Evolutionary conservation across 2,329 filamentous ascomycete species (phyloP), one percentile per base, ranked within the genome.

Genomic region (Neoarthrinium moseri): DNA sequence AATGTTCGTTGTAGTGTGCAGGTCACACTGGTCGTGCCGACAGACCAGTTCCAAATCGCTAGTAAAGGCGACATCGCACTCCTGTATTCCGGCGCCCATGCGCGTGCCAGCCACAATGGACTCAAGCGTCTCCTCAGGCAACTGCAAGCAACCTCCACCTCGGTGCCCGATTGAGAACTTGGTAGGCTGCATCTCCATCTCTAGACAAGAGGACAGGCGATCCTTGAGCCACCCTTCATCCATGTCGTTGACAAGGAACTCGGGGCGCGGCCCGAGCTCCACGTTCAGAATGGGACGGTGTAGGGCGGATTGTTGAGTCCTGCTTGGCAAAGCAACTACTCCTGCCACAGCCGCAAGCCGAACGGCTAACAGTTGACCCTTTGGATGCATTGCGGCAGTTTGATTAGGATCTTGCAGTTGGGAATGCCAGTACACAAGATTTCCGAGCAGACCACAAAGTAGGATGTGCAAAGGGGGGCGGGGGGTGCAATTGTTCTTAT

Each of bases 1-100:
- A 58, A 87, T 84, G 67, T 87, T 79, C 59, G 83, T 86, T 7
- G 83, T 87, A 18, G 78, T 83, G 68, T 86, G 83, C 32, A 87
- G 66, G 56, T 87, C 83, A 64, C 83, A 87, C 53, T 84, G 78
- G 37, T 75, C 77, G 66, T 87, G 83, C 38, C 83, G 77, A 67
- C 83, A 87, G 35, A 87, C 83, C n/a, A 87, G 77, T 58, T 81
- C 66, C 23, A 73, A 73, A 62, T 87, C 83, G 52, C 71, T 74
- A 48, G 83, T 86, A 66, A 87, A 86, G 27, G 78, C 73, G 13
- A 85, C 82, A 60, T 87, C 83, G 63, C 83, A 87, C 65, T 87
- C 83, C 42, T 84, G 73, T 34, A 86, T 72, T 33, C 83, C 83
- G 5, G 82, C 78, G 23, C 83, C 83, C 82, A 85, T 85, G 17